Conservation (phyloP, 495 filamentous ascomycete species). For the Hypomontagnella submonticulosa region DNA sequence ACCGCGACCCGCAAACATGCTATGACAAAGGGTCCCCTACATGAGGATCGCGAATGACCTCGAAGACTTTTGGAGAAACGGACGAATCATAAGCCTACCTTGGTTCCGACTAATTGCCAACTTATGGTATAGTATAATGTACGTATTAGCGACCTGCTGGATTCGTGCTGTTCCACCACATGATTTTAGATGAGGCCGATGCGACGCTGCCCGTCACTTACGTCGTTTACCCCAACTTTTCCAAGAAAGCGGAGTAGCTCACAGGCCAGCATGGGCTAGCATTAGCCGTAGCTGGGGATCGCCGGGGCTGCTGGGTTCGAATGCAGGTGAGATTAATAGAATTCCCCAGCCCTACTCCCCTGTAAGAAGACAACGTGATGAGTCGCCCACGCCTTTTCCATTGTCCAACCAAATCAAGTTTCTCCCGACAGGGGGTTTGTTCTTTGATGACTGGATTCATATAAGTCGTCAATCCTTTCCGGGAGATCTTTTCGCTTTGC, state of each 20-base stretch:
- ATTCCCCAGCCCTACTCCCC: constrained; percentile 32
- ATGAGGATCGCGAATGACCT: constrained; percentile 22
- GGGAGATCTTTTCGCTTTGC: constrained; percentile 8
- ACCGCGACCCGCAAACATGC: constrained; percentile 41
- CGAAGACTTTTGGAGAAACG: constrained; percentile 16
- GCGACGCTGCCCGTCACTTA: constrained; percentile 38
- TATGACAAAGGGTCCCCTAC: constrained; percentile 18
- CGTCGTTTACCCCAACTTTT: constrained; percentile 47
- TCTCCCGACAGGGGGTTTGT: constrained; percentile 26
- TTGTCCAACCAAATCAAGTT: constrained; percentile 44
- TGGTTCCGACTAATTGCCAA: constrained; percentile 19
- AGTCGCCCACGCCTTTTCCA: constrained; percentile 22
- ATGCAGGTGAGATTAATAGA: constrained; percentile 48
- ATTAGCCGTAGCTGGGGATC: constrained; percentile 37
- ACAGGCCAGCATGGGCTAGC: constrained; percentile 18
- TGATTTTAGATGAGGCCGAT: constrained; percentile 37
- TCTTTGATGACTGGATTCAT: constrained; percentile 43
- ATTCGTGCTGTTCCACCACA: constrained; percentile 41
- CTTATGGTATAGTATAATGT: neutral
- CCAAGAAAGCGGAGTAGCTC: constrained; percentile 51
- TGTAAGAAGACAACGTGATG: constrained; percentile 37
- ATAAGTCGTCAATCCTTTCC: constrained; percentile 44
- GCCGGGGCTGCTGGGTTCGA: constrained; percentile 34
- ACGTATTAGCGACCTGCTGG: constrained; percentile 35
- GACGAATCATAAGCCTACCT: constrained; percentile 21